phyloP scores from a whole-genome alignment of 163 green algal genomes.

The Coccomyxa subellipsoidea region DNA sequence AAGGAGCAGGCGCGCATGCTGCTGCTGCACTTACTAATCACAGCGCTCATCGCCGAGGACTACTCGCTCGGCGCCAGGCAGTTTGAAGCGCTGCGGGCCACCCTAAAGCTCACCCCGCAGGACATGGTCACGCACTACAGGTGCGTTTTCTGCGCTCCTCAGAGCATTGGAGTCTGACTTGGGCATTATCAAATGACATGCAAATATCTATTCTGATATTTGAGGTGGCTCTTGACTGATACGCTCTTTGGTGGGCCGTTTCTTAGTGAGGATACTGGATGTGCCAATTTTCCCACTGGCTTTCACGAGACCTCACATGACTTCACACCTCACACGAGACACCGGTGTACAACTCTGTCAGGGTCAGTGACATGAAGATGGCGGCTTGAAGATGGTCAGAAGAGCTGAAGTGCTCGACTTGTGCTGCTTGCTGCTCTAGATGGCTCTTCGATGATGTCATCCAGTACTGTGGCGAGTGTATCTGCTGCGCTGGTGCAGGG shows the following conservation, averaged over 20 bases:
- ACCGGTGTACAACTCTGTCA: background rate
- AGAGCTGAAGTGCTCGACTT: no score
- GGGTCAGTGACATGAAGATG: background rate
- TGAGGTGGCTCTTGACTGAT: background rate
- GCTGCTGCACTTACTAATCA: constrained; percentile 47
- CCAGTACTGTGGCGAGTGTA: background rate
- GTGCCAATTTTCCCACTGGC: no score
- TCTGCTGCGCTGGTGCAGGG: background rate
- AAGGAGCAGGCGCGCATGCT: constrained; percentile 30
- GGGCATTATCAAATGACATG: background rate
- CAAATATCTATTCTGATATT: background rate
- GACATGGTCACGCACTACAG: constrained; percentile 14
- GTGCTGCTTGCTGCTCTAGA: no score
- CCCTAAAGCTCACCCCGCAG: constrained; percentile 32
- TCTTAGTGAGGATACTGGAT: background rate
- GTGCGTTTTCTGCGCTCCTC: background rate
- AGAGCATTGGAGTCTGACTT: background rate
- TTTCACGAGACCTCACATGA: no score
- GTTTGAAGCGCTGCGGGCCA: constrained; percentile 41
- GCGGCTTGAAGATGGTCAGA: no score
- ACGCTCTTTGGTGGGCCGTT: background rate
- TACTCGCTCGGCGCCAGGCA: constrained; percentile 30
- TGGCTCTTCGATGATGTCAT: no score
- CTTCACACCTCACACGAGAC: background rate
- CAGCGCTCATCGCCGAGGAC: constrained; percentile 46